Conservation (phyloP, 108 stramenopile genomes). For the Nannochloropsis gaditana region DNA sequence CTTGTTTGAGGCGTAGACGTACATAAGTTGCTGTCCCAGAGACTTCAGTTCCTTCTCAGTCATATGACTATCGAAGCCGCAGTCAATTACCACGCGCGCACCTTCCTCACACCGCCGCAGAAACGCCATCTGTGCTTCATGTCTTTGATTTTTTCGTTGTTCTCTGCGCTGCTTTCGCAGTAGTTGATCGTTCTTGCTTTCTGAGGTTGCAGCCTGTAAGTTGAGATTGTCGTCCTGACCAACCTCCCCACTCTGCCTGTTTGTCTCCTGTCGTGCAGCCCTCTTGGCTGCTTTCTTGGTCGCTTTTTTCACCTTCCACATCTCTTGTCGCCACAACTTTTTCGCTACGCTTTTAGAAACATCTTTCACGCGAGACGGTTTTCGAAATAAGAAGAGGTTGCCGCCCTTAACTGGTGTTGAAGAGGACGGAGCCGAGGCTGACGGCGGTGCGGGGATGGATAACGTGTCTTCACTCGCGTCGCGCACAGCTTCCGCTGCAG, state of each 20-base stretch:
- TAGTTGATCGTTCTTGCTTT: not conserved
- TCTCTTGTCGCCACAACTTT: not conserved
- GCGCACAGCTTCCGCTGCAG: no score
- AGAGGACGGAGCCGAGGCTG: no score
- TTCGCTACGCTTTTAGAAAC: not conserved
- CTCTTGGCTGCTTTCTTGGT: constrained; percentile 9
- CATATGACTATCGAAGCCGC: not conserved
- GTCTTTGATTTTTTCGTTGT: not conserved
- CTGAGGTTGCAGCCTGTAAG: not conserved
- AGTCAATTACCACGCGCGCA: constrained; percentile 16
- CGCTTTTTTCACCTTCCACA: not conserved
- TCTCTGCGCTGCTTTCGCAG: not conserved
- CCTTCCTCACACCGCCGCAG: not conserved
- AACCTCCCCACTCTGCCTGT: not conserved
- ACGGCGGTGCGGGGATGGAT: no score
- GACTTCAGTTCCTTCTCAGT: not conserved
- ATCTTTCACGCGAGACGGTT: not conserved
- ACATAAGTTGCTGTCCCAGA: constrained; percentile 25
- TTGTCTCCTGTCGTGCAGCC: constrained; percentile 1
- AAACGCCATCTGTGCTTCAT: constrained; percentile 18
- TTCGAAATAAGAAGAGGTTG: no score
- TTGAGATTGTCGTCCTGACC: not conserved
- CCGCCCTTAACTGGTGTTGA: no score
- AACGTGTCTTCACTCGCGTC: no score
- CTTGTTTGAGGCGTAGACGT: constrained; percentile 22